Conservation (phyloP, 345 rosid genomes). For the Brassica incana region DNA sequence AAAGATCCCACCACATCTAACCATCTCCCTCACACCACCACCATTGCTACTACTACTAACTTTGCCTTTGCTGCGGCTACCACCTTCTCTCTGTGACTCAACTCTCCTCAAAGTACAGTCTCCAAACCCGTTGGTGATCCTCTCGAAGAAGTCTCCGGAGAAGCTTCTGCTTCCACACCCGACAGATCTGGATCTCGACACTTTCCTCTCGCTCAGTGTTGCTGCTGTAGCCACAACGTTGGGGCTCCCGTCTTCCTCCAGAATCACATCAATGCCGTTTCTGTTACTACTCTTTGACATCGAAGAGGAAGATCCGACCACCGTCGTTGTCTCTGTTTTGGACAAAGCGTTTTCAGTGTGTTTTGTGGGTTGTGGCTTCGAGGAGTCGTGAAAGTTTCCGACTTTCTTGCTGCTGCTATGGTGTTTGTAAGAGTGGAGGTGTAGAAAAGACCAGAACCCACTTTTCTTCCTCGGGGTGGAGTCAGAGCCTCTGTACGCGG, state of each 20-base stretch:
- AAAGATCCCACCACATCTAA: constrained; percentile 89
- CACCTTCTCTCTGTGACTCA: constrained; percentile 93
- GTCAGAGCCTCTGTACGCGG: constrained; percentile 40
- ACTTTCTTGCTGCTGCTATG: constrained; percentile 40
- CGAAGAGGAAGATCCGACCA: constrained; percentile 40
- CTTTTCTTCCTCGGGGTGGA: constrained; percentile 63
- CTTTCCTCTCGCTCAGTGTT: constrained; percentile 68
- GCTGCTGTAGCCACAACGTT: constrained; percentile 41
- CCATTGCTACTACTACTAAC: background rate
- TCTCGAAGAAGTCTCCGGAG: constrained; percentile 94
- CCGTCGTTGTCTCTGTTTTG: constrained; percentile 13
- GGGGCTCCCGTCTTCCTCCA: constrained; percentile 67
- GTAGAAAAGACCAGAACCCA: constrained; percentile 88
- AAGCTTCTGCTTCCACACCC: constrained; percentile 99
- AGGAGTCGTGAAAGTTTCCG: constrained; percentile 32
- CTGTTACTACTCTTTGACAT: constrained; percentile 42
- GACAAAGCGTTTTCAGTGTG: background rate
- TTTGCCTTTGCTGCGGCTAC: constrained; percentile 43
- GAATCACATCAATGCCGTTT: constrained; percentile 41
- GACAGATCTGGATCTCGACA: constrained; percentile 98
- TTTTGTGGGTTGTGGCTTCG: background rate
- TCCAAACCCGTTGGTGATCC: constrained; percentile 95
- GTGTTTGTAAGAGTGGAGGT: constrained; percentile 57
- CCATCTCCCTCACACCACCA: constrained; percentile 62
- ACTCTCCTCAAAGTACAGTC: constrained; percentile 94